These are phyloP conservation scores for Cyclotella cryptica DNA, from an alignment of 108 stramenopile species.

Conservation along the genomic window DNA sequence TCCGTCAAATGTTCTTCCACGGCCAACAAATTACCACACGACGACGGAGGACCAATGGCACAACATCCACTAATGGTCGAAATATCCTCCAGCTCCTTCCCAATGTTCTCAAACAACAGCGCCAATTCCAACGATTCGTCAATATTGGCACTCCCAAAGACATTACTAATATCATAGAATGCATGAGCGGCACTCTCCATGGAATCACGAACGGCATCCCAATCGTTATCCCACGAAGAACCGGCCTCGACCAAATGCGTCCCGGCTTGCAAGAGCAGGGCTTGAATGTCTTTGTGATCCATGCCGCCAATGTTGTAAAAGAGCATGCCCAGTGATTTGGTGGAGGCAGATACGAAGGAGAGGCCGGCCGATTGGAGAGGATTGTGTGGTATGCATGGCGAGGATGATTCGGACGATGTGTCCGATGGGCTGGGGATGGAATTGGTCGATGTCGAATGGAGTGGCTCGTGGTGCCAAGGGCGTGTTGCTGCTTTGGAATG, in stretches of 20 bases:
- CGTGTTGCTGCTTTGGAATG: too few relatives aligned
- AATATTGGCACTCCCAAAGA: conserved; percentile 54
- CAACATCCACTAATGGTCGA: conserved; percentile 51
- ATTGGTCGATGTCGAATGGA: too few relatives aligned
- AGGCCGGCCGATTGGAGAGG: conserved; percentile 52
- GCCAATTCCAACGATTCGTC: conserved; percentile 49
- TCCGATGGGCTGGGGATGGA: too few relatives aligned
- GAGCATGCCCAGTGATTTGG: conserved; percentile 52
- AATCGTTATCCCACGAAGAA: conserved; percentile 31
- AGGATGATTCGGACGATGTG: background rate
- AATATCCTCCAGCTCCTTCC: conserved; percentile 46
- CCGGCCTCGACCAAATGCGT: conserved; percentile 43
- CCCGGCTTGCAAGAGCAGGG: conserved; percentile 35
- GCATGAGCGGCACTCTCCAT: conserved; percentile 33
- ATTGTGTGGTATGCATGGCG: conserved; percentile 16
- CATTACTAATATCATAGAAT: conserved; percentile 48
- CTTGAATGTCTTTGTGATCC: conserved; percentile 60
- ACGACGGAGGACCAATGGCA: conserved; percentile 49
- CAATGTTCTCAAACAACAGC: conserved; percentile 47
- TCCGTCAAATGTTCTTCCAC: conserved; percentile 46
- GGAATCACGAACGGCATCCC: conserved; percentile 34
- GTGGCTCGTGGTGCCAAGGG: too few relatives aligned
- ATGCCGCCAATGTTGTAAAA: conserved; percentile 59
- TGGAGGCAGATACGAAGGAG: conserved; percentile 53
- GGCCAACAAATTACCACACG: conserved; percentile 48